These are phyloP conservation scores for Penicillium sp. DNA, from an alignment of 2,329 filamentous ascomycete genomes.

Conservation along the genomic window DNA sequence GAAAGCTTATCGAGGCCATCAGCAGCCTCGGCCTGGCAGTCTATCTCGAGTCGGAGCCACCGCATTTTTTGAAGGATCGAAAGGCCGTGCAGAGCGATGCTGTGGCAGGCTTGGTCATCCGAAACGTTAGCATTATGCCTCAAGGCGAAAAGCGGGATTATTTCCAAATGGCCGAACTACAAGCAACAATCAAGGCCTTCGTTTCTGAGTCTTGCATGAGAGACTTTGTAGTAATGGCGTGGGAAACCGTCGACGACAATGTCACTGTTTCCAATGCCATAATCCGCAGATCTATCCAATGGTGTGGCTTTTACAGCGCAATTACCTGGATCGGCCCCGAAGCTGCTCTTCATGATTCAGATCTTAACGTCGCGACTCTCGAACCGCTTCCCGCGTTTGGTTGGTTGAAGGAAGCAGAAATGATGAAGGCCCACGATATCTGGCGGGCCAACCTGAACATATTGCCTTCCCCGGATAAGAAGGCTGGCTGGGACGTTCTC, in stretches of 20 bases:
- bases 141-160: slow-evolving; percentile 46
- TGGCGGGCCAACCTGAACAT: slow-evolving; percentile 40
- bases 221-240: slow-evolving; percentile 45
- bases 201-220: slow-evolving; percentile 47
- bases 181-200: slow-evolving; percentile 45
- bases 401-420: slow-evolving; percentile 48
- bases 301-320: slow-evolving; percentile 49
- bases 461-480: slow-evolving; percentile 14
- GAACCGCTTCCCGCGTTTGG: slow-evolving; percentile 48
- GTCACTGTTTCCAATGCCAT: slow-evolving; percentile 42
- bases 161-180: slow-evolving; percentile 44
- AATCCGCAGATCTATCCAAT: slow-evolving; percentile 44
- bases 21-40: slow-evolving; percentile 39
- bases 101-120: slow-evolving; percentile 41
- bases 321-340: slow-evolving; percentile 45
- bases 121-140: slow-evolving; percentile 43
- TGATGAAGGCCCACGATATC: slow-evolving; percentile 44
- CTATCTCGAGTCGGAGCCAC: slow-evolving; percentile 44
- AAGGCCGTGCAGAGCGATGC: slow-evolving; percentile 34
- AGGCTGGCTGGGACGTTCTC: slow-evolving; percentile 29
- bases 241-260: slow-evolving; percentile 47
- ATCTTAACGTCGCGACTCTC: slow-evolving; percentile 28
- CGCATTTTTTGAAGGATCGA: slow-evolving; percentile 40
- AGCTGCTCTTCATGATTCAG: slow-evolving; percentile 38
- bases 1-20: slow-evolving; percentile 34